Evolutionary conservation across 305 asterid species (phyloP).

Genomic region (Fraxinus angustifolia): DNA sequence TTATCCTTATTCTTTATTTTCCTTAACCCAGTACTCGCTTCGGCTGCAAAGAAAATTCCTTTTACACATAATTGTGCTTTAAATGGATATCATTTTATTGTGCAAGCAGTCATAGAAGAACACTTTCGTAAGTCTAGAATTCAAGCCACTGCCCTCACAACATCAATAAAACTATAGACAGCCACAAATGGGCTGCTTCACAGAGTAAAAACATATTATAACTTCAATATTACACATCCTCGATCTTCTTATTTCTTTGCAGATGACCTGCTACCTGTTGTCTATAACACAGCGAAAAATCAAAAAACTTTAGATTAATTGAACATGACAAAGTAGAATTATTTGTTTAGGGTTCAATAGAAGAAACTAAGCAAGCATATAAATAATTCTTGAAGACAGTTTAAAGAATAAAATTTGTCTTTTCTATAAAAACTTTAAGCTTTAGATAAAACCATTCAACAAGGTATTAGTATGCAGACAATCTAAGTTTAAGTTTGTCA

Average conservation of each 20-base stretch:
- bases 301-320: neutral
- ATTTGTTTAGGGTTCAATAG: neutral
- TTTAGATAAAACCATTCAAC: too few relatives aligned
- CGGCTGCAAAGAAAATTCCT: too few relatives aligned
- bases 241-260: conserved; percentile 29
- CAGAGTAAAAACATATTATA: neutral
- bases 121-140: conserved; percentile 14
- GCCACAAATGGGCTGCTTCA: conserved; percentile 17
- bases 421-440: neutral
- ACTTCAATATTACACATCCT: neutral
- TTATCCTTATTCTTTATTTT: too few relatives aligned
- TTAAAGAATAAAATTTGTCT: neutral
- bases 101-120: conserved; percentile 7
- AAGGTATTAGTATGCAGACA: too few relatives aligned
- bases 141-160: conserved; percentile 18
- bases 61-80: neutral
- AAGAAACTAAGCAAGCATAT: neutral
- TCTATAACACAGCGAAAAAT: conserved; percentile 17
- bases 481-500: neutral
- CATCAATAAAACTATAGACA: conserved; percentile 19
- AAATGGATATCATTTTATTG: conserved; percentile 21
- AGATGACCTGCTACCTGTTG: conserved; percentile 25
- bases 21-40: too few relatives aligned
- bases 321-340: neutral
- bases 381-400: neutral